Conservation (phyloP, 192 early-diverging fungal genomes). For the Dissophora globulifera region DNA sequence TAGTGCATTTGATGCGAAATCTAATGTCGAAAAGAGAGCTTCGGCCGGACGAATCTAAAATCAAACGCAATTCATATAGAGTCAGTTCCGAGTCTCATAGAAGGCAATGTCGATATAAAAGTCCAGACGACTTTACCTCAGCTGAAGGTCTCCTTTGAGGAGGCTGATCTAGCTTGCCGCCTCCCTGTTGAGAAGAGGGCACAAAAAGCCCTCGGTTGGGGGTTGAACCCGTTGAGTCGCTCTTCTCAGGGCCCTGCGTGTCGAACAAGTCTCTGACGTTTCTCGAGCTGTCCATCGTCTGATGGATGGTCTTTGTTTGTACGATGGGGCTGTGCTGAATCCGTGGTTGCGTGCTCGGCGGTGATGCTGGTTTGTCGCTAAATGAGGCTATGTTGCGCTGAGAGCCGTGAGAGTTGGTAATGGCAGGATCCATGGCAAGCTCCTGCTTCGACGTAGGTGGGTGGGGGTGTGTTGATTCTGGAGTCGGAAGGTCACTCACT, state of each 20-base stretch:
- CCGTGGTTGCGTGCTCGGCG: too few species aligned
- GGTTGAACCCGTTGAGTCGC: too few species aligned
- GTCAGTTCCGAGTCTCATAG: too few species aligned
- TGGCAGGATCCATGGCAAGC: too few species aligned
- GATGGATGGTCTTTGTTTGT: too few species aligned
- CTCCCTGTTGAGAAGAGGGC: neutral
- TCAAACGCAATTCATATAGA: neutral
- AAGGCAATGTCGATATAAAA: too few species aligned
- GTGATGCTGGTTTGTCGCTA: too few species aligned
- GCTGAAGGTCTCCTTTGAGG: constrained; percentile 21
- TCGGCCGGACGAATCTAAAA: constrained; percentile 35
- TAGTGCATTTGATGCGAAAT: constrained; percentile 52
- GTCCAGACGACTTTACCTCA: constrained; percentile 13
- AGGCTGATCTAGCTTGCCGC: too few species aligned
- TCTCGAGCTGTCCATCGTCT: too few species aligned
- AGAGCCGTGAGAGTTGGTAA: too few species aligned
- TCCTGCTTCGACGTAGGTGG: neutral
- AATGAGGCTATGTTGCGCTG: too few species aligned
- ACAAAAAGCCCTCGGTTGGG: neutral
- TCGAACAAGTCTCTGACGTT: constrained; percentile 26
- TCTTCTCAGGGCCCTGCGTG: neutral
- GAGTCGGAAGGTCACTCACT: neutral
- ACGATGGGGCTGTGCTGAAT: too few species aligned
- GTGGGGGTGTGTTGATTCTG: neutral
- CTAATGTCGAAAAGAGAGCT: constrained; percentile 39